These are phyloP conservation scores for Colletotrichum sp. DNA, from an alignment of 2,329 filamentous ascomycete species.

Conservation along the genomic window DNA sequence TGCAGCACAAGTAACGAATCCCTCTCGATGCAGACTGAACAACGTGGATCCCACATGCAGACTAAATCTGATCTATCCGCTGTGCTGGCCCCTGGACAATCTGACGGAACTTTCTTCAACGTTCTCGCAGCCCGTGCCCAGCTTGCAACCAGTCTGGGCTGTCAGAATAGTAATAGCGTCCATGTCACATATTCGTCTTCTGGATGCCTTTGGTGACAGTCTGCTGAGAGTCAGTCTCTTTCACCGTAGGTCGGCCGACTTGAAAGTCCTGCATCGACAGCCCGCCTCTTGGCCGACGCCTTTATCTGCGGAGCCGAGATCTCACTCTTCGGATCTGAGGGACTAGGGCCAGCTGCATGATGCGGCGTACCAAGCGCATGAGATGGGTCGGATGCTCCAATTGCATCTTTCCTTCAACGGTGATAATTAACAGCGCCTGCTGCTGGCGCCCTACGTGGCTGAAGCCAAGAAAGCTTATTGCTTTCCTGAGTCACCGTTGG, in stretches of 20 bases:
- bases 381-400: background rate
- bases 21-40: background rate
- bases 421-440: background rate
- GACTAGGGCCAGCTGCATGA: background rate
- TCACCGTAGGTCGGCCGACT: background rate
- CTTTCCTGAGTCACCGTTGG: background rate
- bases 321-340: background rate
- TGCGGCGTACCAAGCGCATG: background rate
- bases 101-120: background rate
- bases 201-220: background rate
- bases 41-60: background rate
- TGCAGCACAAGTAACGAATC: background rate
- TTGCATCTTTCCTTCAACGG: background rate
- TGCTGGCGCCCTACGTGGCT: background rate
- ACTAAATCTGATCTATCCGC: background rate
- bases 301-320: background rate
- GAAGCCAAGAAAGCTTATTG: background rate
- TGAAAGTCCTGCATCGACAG: background rate
- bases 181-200: background rate
- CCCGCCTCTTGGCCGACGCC: background rate
- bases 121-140: background rate
- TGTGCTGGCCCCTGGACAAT: background rate
- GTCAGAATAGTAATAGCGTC: background rate
- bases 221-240: background rate
- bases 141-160: background rate